Evolutionary conservation across 2,329 filamentous ascomycete species (phyloP), one percentile per base, ranked within the genome.

Genomic region (Exophiala sideris): DNA sequence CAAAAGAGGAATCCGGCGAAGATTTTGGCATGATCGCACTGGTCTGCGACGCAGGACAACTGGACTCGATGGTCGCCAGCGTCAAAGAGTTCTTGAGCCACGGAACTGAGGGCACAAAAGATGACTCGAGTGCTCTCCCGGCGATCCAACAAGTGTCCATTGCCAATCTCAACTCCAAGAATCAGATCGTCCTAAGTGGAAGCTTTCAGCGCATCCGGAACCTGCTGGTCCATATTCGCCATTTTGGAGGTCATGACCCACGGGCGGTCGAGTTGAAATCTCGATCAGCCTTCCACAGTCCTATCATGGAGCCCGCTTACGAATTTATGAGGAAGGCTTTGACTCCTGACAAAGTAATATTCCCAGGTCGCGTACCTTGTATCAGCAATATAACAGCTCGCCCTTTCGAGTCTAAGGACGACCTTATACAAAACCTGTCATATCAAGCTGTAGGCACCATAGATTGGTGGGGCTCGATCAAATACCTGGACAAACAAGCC

Each of bases 1-100:
- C 89, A 3, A 76, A 80, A 10, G 78, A 83, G 57, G 73, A 82
- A 57, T 84, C 85, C 60, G 88, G 88, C 52, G 88, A 88, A 60
- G 88, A 91, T 64, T 94, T 95, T 66, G 92, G 92, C 66, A 97
- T 97, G 92, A 85, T 96, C 2, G 92, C 92, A 3, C 76, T 96
- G 9, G 86, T 97, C 6, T 95, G 90, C 54, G 91, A 96, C 67
- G 86, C 89, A 3, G 81, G 85, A 60, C 88, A 90, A 67, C 79
- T 96, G 54, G 72, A 77, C 10, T 70, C 77, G 4, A 77, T 96
- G 49, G 82, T 95, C 54, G 78, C 79, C 52, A 85, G 87, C 2
- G 89, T 96, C 56, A 79, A 86, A 67, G 86, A 88, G 59, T 95
- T 96, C 63, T 80, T 95, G 12, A 86, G 85, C 12, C 82, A 88